phyloP scores from a whole-genome alignment of 2,329 filamentous ascomycete species.

The Alternaria brassicicola region DNA sequence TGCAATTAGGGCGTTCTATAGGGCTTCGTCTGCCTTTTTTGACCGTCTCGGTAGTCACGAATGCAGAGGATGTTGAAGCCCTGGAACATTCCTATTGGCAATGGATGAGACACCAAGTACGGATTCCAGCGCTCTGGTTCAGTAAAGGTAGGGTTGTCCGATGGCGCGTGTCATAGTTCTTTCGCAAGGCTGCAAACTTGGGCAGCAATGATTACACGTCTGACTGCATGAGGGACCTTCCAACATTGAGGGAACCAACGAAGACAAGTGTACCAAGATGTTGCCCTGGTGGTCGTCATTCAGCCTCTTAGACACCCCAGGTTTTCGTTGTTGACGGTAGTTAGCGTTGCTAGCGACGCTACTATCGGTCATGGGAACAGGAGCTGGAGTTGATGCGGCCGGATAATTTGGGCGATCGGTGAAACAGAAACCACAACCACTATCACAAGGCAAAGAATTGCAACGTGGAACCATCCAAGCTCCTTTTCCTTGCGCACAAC shows the following conservation, averaged over 20 bases:
- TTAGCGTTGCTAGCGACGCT: background rate
- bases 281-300: background rate
- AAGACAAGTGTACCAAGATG: background rate
- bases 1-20: background rate
- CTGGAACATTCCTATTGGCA: background rate
- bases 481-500: background rate
- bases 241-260: background rate
- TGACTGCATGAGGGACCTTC: background rate
- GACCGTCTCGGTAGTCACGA: background rate
- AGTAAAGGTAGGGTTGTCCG: background rate
- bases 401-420: background rate
- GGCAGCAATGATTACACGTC: background rate
- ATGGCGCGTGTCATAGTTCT: background rate
- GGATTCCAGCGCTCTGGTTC: background rate
- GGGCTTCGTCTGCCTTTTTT: conserved; percentile 2
- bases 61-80: background rate
- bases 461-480: background rate
- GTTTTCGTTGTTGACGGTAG: background rate
- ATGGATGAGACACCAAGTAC: background rate
- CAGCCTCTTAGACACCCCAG: background rate
- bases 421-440: background rate
- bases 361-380: background rate
- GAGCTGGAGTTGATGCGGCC: background rate
- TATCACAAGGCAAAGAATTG: background rate
- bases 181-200: background rate